Evolutionary conservation across 192 early-diverging fungal species (phyloP), one percentile per base, ranked within the genome.

Genomic region (Coemansia sp.): DNA sequence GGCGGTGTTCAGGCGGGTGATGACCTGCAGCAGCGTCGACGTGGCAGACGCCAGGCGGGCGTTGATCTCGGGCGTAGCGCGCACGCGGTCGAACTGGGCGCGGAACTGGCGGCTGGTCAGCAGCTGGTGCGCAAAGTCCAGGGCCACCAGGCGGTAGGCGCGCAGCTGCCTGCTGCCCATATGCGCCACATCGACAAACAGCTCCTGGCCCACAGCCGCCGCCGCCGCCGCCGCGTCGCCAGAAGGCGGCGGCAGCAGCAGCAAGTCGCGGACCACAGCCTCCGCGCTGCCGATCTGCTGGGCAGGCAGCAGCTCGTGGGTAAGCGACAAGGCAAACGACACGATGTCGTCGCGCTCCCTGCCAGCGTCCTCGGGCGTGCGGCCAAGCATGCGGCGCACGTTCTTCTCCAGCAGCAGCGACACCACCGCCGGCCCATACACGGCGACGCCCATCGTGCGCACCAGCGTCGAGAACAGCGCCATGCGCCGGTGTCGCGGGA

Each of bases 401-500:
- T 89, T 80, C 69, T 89, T 87, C 71, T 95, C 90, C 15, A 96
- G 74, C 17, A 96, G 75, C 72, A 95, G 68, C 19, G 89, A 79
- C 9, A 90, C 81, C 45, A 95, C 88, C 8, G 88, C 85, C 37
- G 89, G 84, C 66, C 97, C 84, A 81, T 90, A 95, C 27, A 87
- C 78, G 19, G 86, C 77, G 23, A 88, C 85, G 29, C 95, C 97
- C 62, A 99, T 82, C 0, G 94, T 93, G 6, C 82, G 63, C 39
- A 95, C 88, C 29, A 99, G 73, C 12, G 93, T 86, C 3, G 90
- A 88, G 75, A 97, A 98, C 37, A 99, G 84, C 32, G 92, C 80
- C 58, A 96, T 86, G 60, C 96, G 89, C 53, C 97, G 87, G 77
- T 97, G 95, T 50, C 90, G 89, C 46, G 97, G 97, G 72, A 99